Evolutionary conservation across 2,329 filamentous ascomycete species (phyloP).

Genomic region (Gremmenia infestans): DNA sequence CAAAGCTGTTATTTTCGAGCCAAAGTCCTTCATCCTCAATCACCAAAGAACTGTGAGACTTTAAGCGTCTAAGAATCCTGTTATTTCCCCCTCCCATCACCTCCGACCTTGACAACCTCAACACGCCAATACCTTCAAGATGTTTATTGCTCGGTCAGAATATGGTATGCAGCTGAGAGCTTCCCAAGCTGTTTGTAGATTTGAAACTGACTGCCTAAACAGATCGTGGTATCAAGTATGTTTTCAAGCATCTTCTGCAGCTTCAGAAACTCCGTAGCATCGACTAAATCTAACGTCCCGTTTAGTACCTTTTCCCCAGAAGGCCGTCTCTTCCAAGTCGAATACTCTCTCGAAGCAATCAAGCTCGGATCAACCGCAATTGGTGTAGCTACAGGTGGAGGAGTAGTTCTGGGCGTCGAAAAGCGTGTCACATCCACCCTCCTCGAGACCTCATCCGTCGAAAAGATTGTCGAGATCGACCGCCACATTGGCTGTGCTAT

Average conservation of each 20-base stretch:
- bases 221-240: constrained; percentile 98
- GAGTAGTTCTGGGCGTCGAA: constrained; percentile 94
- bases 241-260: constrained; percentile 23
- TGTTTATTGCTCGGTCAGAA: constrained; percentile 99
- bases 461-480: constrained; percentile 99
- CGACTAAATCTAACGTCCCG: constrained; percentile 15
- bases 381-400: constrained; percentile 91
- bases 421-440: constrained; percentile 98
- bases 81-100: neutral
- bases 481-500: constrained; percentile 98
- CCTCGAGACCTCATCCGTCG: constrained; percentile 94
- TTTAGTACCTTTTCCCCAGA: constrained; percentile 96
- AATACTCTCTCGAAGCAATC: constrained; percentile 99
- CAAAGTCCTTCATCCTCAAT: neutral
- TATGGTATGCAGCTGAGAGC: constrained; percentile 65
- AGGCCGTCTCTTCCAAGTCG: constrained; percentile 99
- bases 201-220: constrained; percentile 35
- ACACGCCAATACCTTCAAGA: constrained; percentile 46
- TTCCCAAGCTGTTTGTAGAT: constrained; percentile 20
- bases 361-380: constrained; percentile 98
- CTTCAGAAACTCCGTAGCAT: neutral
- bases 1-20: constrained; percentile 1
- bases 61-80: neutral
- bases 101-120: neutral
- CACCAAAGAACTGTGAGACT: neutral